These are phyloP conservation scores for Exserohilum rostratum DNA, from an alignment of 2,329 filamentous ascomycete species.

Conservation along the genomic window DNA sequence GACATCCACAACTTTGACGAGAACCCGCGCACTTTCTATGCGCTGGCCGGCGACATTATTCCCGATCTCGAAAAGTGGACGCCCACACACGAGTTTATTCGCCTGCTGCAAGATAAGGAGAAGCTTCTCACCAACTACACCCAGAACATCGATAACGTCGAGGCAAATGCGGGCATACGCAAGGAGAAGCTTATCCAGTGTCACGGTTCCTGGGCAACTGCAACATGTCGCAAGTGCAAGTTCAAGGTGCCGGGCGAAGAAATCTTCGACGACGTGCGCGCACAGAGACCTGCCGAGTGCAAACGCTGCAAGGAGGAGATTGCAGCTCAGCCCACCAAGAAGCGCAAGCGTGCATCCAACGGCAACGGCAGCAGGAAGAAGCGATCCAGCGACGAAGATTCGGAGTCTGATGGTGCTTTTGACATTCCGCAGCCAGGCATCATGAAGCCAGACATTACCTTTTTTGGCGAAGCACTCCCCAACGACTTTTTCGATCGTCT, in stretches of 20 bases:
- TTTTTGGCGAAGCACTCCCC: constrained; percentile 91
- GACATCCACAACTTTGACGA: constrained; percentile 86
- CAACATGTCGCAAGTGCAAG: constrained; percentile 83
- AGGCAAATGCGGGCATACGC: constrained; percentile 81
- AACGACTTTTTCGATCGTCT: constrained; percentile 81
- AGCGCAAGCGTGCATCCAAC: constrained; percentile 60
- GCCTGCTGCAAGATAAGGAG: constrained; percentile 81
- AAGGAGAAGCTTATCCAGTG: constrained; percentile 89
- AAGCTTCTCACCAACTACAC: constrained; percentile 97
- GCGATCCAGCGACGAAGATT: constrained; percentile 60
- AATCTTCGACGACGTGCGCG: constrained; percentile 80
- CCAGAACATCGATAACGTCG: constrained; percentile 97
- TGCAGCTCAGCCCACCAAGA: constrained; percentile 55
- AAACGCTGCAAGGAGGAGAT: constrained; percentile 68
- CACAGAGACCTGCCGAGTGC: constrained; percentile 78
- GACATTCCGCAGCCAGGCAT: constrained; percentile 73
- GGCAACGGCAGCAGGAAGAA: constrained; percentile 48
- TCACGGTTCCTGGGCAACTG: constrained; percentile 93
- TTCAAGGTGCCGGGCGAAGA: constrained; percentile 74
- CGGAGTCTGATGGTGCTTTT: constrained; percentile 65
- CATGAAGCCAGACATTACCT: constrained; percentile 97
- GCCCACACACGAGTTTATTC: constrained; percentile 93
- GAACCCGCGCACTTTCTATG: constrained; percentile 88
- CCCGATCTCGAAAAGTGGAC: constrained; percentile 81
- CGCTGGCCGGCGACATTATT: constrained; percentile 86